These are phyloP conservation scores for Fallopia convolvulus DNA, from an alignment of 148 eudicot species.

Conservation along the genomic window DNA sequence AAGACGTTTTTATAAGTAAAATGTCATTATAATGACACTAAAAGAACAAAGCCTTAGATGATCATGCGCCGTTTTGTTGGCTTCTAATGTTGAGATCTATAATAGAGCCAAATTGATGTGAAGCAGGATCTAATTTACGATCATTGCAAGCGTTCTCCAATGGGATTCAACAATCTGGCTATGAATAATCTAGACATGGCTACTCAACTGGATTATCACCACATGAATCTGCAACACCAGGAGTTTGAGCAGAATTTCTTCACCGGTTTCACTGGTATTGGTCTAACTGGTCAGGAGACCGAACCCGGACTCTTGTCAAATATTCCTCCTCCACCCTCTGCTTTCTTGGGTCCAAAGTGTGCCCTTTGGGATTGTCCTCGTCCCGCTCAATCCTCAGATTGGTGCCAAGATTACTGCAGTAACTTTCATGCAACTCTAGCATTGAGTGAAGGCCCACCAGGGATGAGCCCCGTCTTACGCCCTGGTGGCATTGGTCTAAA, in stretches of 20 bases:
- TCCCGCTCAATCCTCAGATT: constrained; percentile 73
- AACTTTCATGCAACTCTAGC: constrained; percentile 70
- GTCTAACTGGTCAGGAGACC: constrained; percentile 30
- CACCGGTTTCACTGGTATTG: constrained; percentile 37
- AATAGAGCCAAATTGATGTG: constrained; percentile 18
- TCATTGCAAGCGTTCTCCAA: constrained; percentile 44
- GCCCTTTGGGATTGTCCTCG: constrained; percentile 97
- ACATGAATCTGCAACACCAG: constrained; percentile 38
- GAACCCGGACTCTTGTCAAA: constrained; percentile 40
- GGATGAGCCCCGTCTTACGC: constrained; percentile 80
- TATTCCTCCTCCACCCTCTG: constrained; percentile 75
- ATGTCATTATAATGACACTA: no score
- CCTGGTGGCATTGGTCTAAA: constrained; percentile 94
- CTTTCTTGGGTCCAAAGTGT: constrained; percentile 92
- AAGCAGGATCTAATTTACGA: constrained; percentile 29
- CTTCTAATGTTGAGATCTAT: constrained; percentile 28
- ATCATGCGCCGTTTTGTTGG: background rate
- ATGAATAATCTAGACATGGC: constrained; percentile 37
- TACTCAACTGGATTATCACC: constrained; percentile 50
- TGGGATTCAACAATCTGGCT: constrained; percentile 36
- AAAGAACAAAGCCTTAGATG: no score
- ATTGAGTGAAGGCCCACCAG: constrained; percentile 78
- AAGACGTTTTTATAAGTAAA: no score
- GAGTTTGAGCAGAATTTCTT: constrained; percentile 45
- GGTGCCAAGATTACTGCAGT: constrained; percentile 87